A percentile compares a stretch with the other conserved stretches of the same genome.
phyloP scores from a whole-genome alignment of 192 early-diverging fungal genomes.

The Umbelopsis isabellina region DNA sequence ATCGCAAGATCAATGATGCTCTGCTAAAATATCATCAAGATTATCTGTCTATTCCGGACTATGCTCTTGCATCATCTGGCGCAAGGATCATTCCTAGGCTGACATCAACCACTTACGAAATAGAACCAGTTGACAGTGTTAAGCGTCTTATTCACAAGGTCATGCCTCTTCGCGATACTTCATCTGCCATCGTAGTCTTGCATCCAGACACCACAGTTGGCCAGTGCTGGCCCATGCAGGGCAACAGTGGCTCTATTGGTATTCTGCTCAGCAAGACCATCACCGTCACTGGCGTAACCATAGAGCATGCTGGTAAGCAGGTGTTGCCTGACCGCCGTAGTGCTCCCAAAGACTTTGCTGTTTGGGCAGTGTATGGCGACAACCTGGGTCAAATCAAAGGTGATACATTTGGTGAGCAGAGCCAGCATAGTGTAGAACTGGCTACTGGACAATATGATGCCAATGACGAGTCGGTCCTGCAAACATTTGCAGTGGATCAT shows the following conservation, averaged over 20 bases:
- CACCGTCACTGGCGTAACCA: conserved; percentile 59
- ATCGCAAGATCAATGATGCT: conserved; percentile 60
- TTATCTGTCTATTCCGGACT: conserved; percentile 64
- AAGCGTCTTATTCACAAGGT: conserved; percentile 36
- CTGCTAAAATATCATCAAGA: conserved; percentile 62
- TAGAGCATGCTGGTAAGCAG: conserved; percentile 68
- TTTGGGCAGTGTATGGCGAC: conserved; percentile 52
- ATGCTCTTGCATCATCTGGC: conserved; percentile 67
- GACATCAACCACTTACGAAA: conserved; percentile 64
- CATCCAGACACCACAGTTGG: conserved; percentile 58
- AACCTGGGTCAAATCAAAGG: background rate
- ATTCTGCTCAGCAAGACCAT: conserved; percentile 63
- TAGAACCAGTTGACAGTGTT: conserved; percentile 27
- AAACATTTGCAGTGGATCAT: conserved; percentile 43
- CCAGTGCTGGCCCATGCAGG: conserved; percentile 77
- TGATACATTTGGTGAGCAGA: background rate
- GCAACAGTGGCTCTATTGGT: conserved; percentile 61
- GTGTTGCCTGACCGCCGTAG: conserved; percentile 62
- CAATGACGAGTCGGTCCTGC: conserved; percentile 40
- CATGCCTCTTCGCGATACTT: conserved; percentile 39
- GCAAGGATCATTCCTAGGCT: conserved; percentile 62
- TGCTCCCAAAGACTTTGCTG: conserved; percentile 66
- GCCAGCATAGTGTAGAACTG: conserved; percentile 13
- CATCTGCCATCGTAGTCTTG: conserved; percentile 45
- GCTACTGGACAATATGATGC: conserved; percentile 51